Percentiles rank a stretch among this genome's conserved stretches.
These are phyloP conservation scores for Leptographium procerum DNA, from an alignment of 2,329 filamentous ascomycete species.

Conservation along the genomic window DNA sequence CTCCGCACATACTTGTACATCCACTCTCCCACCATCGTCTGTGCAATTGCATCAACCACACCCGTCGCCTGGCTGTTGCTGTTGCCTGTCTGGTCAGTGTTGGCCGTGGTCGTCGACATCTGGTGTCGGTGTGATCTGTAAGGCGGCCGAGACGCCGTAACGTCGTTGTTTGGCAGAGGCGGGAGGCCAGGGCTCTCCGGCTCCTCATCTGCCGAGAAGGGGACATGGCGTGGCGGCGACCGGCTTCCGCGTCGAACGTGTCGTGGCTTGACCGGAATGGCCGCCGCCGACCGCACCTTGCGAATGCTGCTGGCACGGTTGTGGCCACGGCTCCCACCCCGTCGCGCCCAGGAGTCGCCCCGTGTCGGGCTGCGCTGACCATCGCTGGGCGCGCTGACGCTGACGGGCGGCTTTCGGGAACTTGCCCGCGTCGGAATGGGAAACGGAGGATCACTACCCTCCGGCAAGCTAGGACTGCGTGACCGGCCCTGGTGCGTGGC, in stretches of 20 bases:
- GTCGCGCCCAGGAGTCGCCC: constrained; percentile 43
- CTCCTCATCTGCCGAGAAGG: constrained; percentile 54
- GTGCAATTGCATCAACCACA: constrained; percentile 92
- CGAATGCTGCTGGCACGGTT: constrained; percentile 55
- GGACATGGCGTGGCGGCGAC: constrained; percentile 39
- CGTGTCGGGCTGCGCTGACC: constrained; percentile 67
- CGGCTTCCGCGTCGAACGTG: constrained; percentile 36
- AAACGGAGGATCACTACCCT: constrained; percentile 62
- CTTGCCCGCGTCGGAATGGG: constrained; percentile 84
- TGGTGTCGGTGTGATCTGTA: constrained; percentile 42
- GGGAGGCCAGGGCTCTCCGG: constrained; percentile 62
- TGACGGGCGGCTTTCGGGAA: constrained; percentile 61
- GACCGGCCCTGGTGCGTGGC: constrained; percentile 54
- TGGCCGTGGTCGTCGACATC: constrained; percentile 47
- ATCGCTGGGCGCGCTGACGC: constrained; percentile 55
- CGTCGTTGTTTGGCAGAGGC: constrained; percentile 61
- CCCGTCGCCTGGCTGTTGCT: constrained; percentile 57
- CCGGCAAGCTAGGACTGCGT: constrained; percentile 54
- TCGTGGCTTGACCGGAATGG: constrained; percentile 45
- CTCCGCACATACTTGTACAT: constrained; percentile 86
- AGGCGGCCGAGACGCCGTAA: constrained; percentile 43
- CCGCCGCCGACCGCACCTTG: constrained; percentile 75
- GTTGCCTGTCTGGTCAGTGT: constrained; percentile 32
- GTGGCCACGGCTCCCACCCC: constrained; percentile 33
- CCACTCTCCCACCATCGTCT: constrained; percentile 97